Evolutionary conservation across 1,284 basidiomycete species (phyloP), one percentile per base, ranked within the genome.

Genomic region (Trichosporon coremiiforme): DNA sequence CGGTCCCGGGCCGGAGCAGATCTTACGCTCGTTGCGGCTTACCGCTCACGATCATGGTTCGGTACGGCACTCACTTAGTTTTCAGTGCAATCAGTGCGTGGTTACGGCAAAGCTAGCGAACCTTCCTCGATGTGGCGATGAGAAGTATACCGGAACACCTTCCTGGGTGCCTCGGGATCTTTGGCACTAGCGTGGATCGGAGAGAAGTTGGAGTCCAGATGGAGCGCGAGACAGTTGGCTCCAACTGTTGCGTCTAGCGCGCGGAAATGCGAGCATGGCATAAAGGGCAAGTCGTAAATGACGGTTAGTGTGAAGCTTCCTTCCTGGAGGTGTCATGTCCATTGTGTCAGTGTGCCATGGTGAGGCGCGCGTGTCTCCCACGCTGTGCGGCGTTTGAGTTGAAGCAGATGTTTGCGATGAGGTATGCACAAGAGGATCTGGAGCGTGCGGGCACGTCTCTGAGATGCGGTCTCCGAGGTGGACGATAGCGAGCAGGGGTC

Each of bases 81-180:
- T 53, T 53, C 50, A 25, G 50, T 53, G 50, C 50, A 53, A 53
- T 53, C 50, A 20, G 22, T 53, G 50, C 50, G 50, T 53, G 41
- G 22, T 53, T 25, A 53, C 50, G 50, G 22, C 50, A 20, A 53
- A 53, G 45, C 45, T 47, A 47, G 45, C 45, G 45, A 47, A 47
- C 45, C 45, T 47, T 47, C 20, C 45, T 47, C 36, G 36, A 12
- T 10, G 36, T 38, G 36, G 36, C 36, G 36, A 38, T 38, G 36
- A 38, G 36, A 38, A 38, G 12, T 10, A 38, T 38, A 38, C 36
- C 36, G 9, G 12, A 25, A 25, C 25, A 25, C 36, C 9, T 10
- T 13, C 36, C 13, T 38, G 9, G 3, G 36, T 38, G 36, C 36
- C 36, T 38, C 36, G 36, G 36, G 12, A 38, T 38, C 36, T 13